Conservation (phyloP, 164 flowering plant genomes). For the Stephania cephalantha region DNA sequence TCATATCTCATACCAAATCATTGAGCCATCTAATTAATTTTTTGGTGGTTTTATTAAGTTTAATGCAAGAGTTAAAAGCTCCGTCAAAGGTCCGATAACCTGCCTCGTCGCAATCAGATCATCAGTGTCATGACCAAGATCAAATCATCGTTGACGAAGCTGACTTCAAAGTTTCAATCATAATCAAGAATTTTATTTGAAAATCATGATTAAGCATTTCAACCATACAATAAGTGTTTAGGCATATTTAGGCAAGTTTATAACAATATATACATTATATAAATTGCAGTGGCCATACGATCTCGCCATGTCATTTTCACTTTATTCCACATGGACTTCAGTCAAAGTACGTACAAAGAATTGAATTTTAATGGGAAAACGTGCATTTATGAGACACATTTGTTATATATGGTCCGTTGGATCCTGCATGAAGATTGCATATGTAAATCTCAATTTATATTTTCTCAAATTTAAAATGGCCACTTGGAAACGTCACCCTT, state of each 20-base stretch:
- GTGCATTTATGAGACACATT: too few relatives aligned
- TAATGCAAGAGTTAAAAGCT: not conserved
- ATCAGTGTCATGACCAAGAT: too few relatives aligned
- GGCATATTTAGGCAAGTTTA: not conserved
- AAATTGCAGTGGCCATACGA: not conserved
- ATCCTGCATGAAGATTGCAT: too few relatives aligned
- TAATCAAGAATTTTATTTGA: too few relatives aligned
- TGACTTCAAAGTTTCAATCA: not conserved
- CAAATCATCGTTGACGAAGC: not conserved
- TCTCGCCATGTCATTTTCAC: not conserved
- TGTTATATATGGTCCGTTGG: too few relatives aligned
- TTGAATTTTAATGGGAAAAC: not conserved
- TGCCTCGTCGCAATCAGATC: not conserved
- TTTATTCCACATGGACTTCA: not conserved
- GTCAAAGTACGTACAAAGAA: not conserved
- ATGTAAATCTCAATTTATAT: too few relatives aligned
- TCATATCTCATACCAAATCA: too few relatives aligned
- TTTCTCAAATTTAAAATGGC: not conserved
- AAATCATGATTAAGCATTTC: not conserved
- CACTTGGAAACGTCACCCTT: not conserved
- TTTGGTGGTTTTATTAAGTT: too few relatives aligned
- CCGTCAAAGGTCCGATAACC: not conserved
- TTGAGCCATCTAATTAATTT: too few relatives aligned
- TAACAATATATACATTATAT: too few relatives aligned
- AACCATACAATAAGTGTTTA: not conserved